These are phyloP conservation scores for Pythium sukuiense DNA, from an alignment of 352 stramenopile species.

Conservation along the genomic window DNA sequence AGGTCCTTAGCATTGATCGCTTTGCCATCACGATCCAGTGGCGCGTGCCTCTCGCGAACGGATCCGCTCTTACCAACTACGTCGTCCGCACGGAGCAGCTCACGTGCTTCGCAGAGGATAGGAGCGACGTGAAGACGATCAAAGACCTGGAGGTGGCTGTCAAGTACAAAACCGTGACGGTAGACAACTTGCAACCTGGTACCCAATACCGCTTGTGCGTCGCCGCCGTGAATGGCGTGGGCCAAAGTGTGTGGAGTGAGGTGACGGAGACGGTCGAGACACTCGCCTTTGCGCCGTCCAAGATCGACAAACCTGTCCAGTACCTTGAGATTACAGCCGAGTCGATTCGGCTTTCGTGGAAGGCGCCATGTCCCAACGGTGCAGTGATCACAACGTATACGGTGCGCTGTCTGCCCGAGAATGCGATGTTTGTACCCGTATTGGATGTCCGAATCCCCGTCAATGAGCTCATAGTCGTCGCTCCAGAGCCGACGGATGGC, in stretches of 20 bases:
- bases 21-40: conserved; percentile 57
- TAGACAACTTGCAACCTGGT: conserved; percentile 54
- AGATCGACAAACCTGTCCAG: conserved; percentile 42
- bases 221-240: conserved; percentile 54
- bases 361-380: conserved; percentile 52
- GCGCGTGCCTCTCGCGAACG: conserved; percentile 54
- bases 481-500: background rate
- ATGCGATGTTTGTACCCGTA: conserved; percentile 37
- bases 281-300: conserved; percentile 58
- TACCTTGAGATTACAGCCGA: conserved; percentile 36
- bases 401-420: conserved; percentile 61
- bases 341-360: conserved; percentile 52
- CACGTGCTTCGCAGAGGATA: conserved; percentile 32
- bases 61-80: conserved; percentile 53
- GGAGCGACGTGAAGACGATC: conserved; percentile 29
- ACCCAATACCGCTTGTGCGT: conserved; percentile 53
- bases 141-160: conserved; percentile 36
- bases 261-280: conserved; percentile 48
- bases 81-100: conserved; percentile 44
- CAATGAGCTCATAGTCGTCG: conserved; percentile 26
- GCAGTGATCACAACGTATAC: conserved; percentile 51
- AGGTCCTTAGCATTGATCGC: conserved; percentile 33
- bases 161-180: conserved; percentile 42
- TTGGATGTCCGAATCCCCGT: conserved; percentile 36
- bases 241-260: conserved; percentile 45